Evolutionary conservation across 495 filamentous ascomycete genomes (phyloP), one percentile per base, ranked within the genome.

Genomic region (Neurospora sp.): DNA sequence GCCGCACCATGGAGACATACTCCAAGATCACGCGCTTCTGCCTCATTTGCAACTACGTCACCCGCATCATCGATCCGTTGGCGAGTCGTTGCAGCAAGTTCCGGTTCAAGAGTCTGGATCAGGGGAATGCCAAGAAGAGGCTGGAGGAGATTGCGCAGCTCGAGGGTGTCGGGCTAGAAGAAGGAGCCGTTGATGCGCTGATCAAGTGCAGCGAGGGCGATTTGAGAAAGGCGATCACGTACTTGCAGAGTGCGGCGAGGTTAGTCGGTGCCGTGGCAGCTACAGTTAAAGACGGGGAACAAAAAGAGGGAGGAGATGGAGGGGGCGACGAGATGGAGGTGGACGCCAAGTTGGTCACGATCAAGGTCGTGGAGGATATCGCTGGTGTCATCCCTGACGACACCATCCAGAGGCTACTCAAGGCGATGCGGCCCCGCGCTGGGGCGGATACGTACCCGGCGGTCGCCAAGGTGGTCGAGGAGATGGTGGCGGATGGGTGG

Each of bases 41-140:
- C 81, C 85, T 99, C 14, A 94, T 98, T 48, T 99, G 96, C 83
- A 99, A 99, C 83, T 99, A 98, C 77, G 95, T 99, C 40, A 98
- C 96, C 0, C 85, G 96, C 71, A 98, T 99, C 78, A 99, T 99
- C 77, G 96, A 98, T 80, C 96, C 96, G 35, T 84, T 99, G 31
- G 96, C 96, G 2, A 93, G 90, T 79, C 88, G 93, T 69, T 99
- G 96, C 82, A 93, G 90, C 82, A 99, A 99, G 83, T 99, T 99
- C 82, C 87, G 96, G 22, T 99, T 99, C 87, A 99, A 99, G 90
- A 91, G 90, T 70, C 83, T 98, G 74, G 96, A 98, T 79, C 89
- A 92, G 77, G 88, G 85, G 12, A 94, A 93, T 78, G 91, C 95
- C 41, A 90, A 89, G 69, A 87, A 84, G 75, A 80, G 95, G 70